Evolutionary conservation across 2,329 filamentous ascomycete genomes (phyloP).

Genomic region (Piedraia hortae): DNA sequence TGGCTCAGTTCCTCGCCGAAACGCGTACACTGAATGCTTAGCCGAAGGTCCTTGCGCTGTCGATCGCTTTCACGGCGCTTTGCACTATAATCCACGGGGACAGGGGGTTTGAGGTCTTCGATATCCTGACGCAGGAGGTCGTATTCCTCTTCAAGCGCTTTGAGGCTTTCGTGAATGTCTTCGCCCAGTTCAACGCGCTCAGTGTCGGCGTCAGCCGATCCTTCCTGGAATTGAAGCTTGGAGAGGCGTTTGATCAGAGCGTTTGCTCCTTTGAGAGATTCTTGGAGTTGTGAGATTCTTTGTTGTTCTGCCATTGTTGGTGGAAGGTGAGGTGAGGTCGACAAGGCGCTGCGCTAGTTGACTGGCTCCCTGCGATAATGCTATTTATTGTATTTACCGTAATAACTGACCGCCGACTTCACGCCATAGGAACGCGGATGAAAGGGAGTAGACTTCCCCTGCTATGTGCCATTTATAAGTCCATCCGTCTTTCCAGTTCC

Average conservation of each 20-base stretch:
- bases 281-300: conserved; percentile 17
- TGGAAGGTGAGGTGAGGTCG: conserved; percentile 5
- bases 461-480: too few relatives aligned
- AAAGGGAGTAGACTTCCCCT: too few relatives aligned
- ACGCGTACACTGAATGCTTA: conserved; percentile 38
- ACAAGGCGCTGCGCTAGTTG: conserved; percentile 1
- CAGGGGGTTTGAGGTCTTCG: conserved; percentile 32
- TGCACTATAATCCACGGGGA: conserved; percentile 4
- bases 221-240: conserved; percentile 33
- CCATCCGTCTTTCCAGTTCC: too few relatives aligned
- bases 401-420: too few relatives aligned
- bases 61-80: conserved; percentile 23
- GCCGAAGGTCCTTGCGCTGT: conserved; percentile 27
- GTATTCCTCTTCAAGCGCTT: conserved; percentile 57
- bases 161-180: conserved; percentile 55
- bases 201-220: conserved; percentile 32
- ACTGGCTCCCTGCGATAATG: too few relatives aligned
- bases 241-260: conserved; percentile 28
- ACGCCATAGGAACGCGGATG: too few relatives aligned
- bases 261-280: conserved; percentile 24
- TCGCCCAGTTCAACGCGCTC: conserved; percentile 40
- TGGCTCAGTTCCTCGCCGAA: conserved; percentile 43
- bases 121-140: conserved; percentile 57
- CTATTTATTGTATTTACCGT: too few relatives aligned
- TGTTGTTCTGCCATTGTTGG: too few relatives aligned